phyloP scores from a whole-genome alignment of 257 asterid species.

The Solanum pinnatisectum region DNA sequence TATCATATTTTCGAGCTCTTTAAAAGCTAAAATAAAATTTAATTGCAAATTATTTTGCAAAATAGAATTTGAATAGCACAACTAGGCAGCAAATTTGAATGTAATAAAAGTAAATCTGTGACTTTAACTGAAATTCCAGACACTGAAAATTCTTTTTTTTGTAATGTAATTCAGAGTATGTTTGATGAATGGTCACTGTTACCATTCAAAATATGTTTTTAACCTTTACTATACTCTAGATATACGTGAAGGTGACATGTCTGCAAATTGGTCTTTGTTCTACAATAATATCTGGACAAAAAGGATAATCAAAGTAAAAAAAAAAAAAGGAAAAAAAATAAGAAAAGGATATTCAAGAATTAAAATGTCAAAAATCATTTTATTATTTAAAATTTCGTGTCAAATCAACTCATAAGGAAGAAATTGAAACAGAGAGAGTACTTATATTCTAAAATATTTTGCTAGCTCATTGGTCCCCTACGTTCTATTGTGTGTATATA shows the following conservation, averaged over 20 bases:
- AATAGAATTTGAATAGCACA: not conserved
- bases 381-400: not conserved
- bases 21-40: not conserved
- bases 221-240: not conserved
- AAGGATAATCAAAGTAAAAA: not conserved
- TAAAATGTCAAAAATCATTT: not conserved
- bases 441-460: not conserved
- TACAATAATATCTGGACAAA: not conserved
- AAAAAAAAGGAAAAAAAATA: not conserved
- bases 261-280: not conserved
- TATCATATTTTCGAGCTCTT: not conserved
- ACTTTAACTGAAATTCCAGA: constrained; percentile 1
- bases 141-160: constrained; percentile 7
- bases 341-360: not conserved
- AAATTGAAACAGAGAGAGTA: not conserved
- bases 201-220: not conserved
- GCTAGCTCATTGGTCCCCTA: not conserved
- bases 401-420: not conserved
- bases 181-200: constrained; percentile 15
- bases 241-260: not conserved
- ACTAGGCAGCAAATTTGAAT: not conserved
- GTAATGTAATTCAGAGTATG: not conserved
- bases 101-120: not conserved
- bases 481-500: not conserved
- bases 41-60: not conserved